Conservation (phyloP, 139 green algal species). For the Deuterostichococcus epilithicus region DNA sequence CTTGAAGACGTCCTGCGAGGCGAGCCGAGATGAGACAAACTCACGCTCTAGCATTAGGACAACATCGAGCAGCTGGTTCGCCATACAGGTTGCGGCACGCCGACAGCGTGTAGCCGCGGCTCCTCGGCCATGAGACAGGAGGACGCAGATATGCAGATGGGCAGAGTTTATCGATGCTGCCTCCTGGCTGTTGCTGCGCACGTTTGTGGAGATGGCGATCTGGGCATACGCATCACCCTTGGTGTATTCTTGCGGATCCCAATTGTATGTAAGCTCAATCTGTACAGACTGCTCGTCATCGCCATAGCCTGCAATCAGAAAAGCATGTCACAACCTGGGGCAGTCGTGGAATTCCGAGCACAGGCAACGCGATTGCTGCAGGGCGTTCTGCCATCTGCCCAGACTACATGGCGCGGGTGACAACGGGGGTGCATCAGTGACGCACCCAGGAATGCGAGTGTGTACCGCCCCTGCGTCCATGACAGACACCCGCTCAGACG, state of each 20-base stretch:
- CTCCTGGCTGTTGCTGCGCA: background rate
- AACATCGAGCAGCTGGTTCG: too few relatives aligned
- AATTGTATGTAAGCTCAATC: constrained; percentile 94
- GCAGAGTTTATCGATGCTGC: too few relatives aligned
- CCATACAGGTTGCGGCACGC: too few relatives aligned
- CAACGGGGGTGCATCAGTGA: background rate
- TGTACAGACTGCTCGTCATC: constrained; percentile 66
- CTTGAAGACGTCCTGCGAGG: constrained; percentile 80
- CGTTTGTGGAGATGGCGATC: constrained; percentile 50
- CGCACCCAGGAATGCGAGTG: constrained; percentile 40
- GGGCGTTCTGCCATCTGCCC: too few relatives aligned
- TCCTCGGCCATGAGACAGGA: too few relatives aligned
- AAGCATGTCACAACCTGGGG: background rate
- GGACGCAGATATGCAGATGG: too few relatives aligned
- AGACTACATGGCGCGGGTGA: background rate
- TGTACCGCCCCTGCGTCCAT: constrained; percentile 25
- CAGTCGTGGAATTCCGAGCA: background rate
- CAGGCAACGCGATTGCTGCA: background rate
- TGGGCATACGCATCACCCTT: constrained; percentile 80
- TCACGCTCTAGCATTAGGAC: too few relatives aligned
- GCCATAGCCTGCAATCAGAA: constrained; percentile 56
- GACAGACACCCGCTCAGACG: too few relatives aligned
- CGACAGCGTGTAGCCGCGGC: too few relatives aligned
- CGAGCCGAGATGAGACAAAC: too few relatives aligned
- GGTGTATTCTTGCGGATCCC: background rate